These are phyloP conservation scores for Whalleya microplaca DNA, from an alignment of 2,329 filamentous ascomycete species.

Conservation along the genomic window DNA sequence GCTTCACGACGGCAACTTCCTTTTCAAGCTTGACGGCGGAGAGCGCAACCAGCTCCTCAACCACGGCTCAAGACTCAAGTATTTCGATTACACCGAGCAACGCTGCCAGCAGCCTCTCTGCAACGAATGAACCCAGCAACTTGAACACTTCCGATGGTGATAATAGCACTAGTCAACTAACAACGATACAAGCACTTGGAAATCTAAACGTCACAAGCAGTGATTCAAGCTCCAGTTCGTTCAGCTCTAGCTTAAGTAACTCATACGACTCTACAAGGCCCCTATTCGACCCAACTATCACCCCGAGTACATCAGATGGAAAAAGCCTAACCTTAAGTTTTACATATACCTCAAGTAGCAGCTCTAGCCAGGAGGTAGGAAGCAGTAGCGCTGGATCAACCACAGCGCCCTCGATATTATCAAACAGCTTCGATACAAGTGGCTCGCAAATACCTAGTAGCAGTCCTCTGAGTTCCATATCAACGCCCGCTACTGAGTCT, in stretches of 20 bases:
- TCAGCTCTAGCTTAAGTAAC: neutral
- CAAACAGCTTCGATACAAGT: neutral
- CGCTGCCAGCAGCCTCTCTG: neutral
- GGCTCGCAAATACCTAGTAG: neutral
- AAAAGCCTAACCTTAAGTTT: neutral
- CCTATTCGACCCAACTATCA: neutral
- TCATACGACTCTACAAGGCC: neutral
- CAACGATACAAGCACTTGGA: neutral
- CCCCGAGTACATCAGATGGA: neutral
- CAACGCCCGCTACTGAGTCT: neutral
- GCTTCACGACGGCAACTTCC: neutral
- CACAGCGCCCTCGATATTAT: neutral
- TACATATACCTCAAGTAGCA: neutral
- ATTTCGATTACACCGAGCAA: too few relatives aligned
- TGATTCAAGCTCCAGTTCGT: neutral
- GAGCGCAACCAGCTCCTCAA: neutral
- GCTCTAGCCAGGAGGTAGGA: neutral
- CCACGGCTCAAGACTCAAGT: too few relatives aligned
- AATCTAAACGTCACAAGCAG: neutral
- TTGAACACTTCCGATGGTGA: neutral
- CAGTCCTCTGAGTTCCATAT: neutral
- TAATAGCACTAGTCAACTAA: neutral
- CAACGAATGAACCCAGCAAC: neutral
- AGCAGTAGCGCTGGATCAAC: neutral
- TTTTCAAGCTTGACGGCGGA: neutral